Percentiles rank a stretch among this genome's conserved stretches.
Conservation (phyloP, 1,284 basidiomycete species). For the Leccinum pallidistipes region DNA sequence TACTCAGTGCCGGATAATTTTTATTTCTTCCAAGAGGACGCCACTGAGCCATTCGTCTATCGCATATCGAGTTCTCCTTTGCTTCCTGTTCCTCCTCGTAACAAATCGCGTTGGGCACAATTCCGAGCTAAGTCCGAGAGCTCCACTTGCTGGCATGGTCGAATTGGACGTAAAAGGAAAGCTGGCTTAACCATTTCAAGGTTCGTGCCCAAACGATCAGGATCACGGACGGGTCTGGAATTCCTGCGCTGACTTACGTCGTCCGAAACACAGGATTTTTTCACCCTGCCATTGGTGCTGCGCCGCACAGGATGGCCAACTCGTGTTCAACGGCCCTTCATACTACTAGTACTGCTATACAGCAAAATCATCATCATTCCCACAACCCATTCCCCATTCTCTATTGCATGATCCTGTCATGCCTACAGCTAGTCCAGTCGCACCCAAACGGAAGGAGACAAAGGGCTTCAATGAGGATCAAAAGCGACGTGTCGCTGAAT, state of each 20-base stretch:
- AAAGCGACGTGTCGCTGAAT: background rate
- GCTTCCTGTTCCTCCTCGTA: background rate
- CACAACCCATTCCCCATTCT: conserved; percentile 1
- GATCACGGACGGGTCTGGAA: background rate
- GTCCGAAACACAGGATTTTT: conserved; percentile 2
- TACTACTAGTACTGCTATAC: background rate
- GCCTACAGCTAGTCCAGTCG: conserved; percentile 2
- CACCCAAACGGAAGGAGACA: conserved; percentile 1
- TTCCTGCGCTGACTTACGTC: background rate
- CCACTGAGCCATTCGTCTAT: background rate
- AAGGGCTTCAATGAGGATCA: background rate
- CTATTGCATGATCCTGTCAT: conserved; percentile 9
- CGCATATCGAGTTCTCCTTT: background rate
- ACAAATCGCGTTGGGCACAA: background rate
- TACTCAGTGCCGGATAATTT: too few species aligned
- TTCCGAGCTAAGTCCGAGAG: background rate
- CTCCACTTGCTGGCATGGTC: background rate
- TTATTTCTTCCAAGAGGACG: too few species aligned
- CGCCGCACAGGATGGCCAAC: conserved; percentile 1
- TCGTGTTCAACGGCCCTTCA: background rate
- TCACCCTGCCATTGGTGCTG: background rate
- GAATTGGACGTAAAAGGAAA: background rate
- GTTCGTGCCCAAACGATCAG: too few species aligned
- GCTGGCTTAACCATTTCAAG: background rate
- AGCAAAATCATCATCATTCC: background rate